Evolutionary conservation across 331 rosid genomes (phyloP), one percentile per base, ranked within the genome.

Genomic region (Malus hybrid): DNA sequence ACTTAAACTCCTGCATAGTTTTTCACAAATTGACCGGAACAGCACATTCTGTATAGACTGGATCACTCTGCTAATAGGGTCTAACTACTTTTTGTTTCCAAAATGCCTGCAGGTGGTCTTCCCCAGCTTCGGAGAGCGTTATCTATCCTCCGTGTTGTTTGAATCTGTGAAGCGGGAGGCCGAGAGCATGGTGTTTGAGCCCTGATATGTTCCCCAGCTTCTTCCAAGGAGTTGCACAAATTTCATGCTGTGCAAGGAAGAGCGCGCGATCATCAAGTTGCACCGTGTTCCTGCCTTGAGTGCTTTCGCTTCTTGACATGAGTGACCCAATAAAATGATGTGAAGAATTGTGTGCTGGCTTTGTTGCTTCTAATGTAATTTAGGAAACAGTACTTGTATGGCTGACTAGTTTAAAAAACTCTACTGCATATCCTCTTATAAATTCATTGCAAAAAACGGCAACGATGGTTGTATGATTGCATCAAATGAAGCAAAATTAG

Each of bases 71-170:
- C 20, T 39, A 16, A 22, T 33, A 66, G 30, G 39, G 32, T 50
- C 71, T 0, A 53, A 14, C 58, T 60, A 56, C 2, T 13, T 26
- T 46, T 82, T 50, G 12, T 62, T 63, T 68, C 34, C 20, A 53
- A 61, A 78, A 66, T 36, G 20, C 63, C 15, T 32, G 69, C 89
- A 90, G 93, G 96, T 71, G 73, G 48, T 90, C 79, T 90, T 90
- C 87, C 96, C 96, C 33, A 86, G 96, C 84, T 84, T 86, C 9
- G 91, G 96, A 50, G 91, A 88, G 83, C 91, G 88, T 28, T 90
- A 90, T 53, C 91, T 90, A 39, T 90, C 93, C 7, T 79, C 96
- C 9, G 86, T 84, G 46, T 76, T 90, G 78, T 90, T 88, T 12
- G 91, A 90, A 39, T 84, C 91, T 2, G 79, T 86, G 29, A 90